Evolutionary conservation across 2,329 filamentous ascomycete genomes (phyloP), one percentile per base, ranked within the genome.

Genomic region (Aspergillus thermomutatus): DNA sequence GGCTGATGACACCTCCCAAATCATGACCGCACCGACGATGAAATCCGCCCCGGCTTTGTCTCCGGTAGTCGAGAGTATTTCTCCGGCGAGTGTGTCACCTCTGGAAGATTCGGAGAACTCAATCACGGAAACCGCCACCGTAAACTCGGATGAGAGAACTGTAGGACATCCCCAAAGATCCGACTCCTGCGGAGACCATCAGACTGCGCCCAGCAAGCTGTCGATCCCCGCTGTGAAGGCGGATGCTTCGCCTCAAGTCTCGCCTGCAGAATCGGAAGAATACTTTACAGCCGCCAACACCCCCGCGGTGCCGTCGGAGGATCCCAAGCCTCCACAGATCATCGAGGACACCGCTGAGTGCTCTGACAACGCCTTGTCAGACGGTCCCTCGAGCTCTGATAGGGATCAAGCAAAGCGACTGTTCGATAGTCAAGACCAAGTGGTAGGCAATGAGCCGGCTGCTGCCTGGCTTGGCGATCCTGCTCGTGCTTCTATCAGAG

Each of bases 391-490:
- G 1, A 83, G 86, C 40, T 86, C 89, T 56, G 92, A 96, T 65
- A 82, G 83, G 21, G 84, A 89, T 63, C 90, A 89, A 70, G 94
- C 93, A 1, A 83, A 87, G 64, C 87, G 87, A 68, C 91, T 99
- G 43, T 97, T 85, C 70, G 88, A 93, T 55, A 92, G 92, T 58
- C 69, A 72, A 49, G 92, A 96, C 69, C 87, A 91, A 52, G 89
- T 92, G 58, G 87, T 94, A 23, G 82, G 83, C 43, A 92, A 91
- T 68, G 86, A 88, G 31, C 88, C 89, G 69, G 91, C 92, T 17
- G 92, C 92, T 26, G 84, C 91, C 27, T 95, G 91, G 87, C 87
- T 97, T 75, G 94, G 94, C 64, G 82, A 80, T 14, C 72, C 79
- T 7, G 77, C 81, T 46, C 83, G 83, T 64, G 76, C 76, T 45